Evolutionary conservation across 2,329 filamentous ascomycete species (phyloP).

Genomic region (Clonostachys rosea): DNA sequence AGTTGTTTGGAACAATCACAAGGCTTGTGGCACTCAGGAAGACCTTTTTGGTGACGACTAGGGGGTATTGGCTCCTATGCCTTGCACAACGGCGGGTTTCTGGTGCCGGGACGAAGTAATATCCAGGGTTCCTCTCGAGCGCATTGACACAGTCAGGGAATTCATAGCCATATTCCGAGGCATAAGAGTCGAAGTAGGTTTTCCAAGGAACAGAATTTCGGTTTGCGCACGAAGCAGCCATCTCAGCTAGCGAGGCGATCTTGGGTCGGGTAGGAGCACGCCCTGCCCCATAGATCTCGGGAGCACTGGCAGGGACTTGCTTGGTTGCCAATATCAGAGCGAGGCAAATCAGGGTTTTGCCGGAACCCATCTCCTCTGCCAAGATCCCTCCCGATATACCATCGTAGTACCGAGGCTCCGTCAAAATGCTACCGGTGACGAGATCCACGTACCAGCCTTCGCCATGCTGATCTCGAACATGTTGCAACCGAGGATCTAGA

Average conservation of each 20-base stretch:
- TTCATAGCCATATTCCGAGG: constrained; percentile 36
- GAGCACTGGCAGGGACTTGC: constrained; percentile 60
- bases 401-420: constrained; percentile 69
- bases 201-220: constrained; percentile 68
- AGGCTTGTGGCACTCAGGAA: constrained; percentile 66
- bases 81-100: constrained; percentile 20
- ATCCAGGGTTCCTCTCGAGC: constrained; percentile 52
- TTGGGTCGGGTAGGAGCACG: constrained; percentile 30
- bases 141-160: constrained; percentile 49
- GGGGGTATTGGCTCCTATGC: constrained; percentile 1
- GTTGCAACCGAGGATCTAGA: constrained; percentile 69
- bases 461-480: constrained; percentile 55
- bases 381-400: constrained; percentile 71
- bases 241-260: constrained; percentile 64
- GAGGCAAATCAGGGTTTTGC: constrained; percentile 87
- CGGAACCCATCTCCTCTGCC: constrained; percentile 75
- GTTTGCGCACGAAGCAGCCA: constrained; percentile 68
- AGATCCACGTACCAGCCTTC: constrained; percentile 66
- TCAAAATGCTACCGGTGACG: constrained; percentile 55
- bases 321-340: constrained; percentile 72
- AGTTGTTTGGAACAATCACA: constrained; percentile 76
- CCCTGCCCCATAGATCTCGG: constrained; percentile 50
- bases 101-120: constrained; percentile 50
- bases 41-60: constrained; percentile 41
- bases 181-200: constrained; percentile 49